phyloP scores from a whole-genome alignment of 192 early-diverging fungal species.

The Entophlyctis helioformis region DNA sequence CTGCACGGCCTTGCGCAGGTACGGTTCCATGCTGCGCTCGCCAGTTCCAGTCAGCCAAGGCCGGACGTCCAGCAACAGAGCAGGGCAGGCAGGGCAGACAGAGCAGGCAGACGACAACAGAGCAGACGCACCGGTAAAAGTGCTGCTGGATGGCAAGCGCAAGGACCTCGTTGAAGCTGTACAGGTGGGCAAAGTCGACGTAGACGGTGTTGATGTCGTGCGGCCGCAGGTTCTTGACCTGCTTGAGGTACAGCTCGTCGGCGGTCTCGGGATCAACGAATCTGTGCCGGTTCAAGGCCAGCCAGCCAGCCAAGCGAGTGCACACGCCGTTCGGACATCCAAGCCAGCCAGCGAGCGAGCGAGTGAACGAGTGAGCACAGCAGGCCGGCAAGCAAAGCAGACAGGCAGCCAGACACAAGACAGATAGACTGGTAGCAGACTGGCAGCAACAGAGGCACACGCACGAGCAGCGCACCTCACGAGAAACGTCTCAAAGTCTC shows the following conservation, averaged over 20 bases:
- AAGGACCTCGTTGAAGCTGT: constrained; percentile 38
- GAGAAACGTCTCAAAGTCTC: constrained; percentile 62
- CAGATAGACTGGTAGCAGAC: too few species aligned
- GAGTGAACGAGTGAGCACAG: background rate
- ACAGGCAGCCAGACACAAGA: background rate
- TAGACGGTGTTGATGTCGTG: constrained; percentile 55
- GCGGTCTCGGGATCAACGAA: constrained; percentile 15
- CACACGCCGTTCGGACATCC: background rate
- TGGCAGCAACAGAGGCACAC: background rate
- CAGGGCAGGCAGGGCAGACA: background rate
- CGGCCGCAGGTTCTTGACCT: constrained; percentile 45
- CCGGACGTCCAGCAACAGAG: too few species aligned
- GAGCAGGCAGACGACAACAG: background rate
- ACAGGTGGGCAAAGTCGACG: constrained; percentile 62
- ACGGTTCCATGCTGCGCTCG: constrained; percentile 58
- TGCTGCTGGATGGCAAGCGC: constrained; percentile 54
- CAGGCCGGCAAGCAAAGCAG: background rate
- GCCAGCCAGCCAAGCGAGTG: background rate
- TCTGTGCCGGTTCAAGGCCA: constrained; percentile 2
- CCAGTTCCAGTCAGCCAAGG: background rate
- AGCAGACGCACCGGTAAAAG: constrained; percentile 48
- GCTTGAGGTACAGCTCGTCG: constrained; percentile 46
- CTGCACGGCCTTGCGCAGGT: constrained; percentile 73
- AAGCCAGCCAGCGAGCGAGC: background rate
- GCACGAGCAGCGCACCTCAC: constrained; percentile 27